A percentile compares a stretch with the other conserved stretches of the same genome.
Evolutionary conservation across 83 land plant genomes (phyloP).

Genomic region (Isoetes engelmannii): DNA sequence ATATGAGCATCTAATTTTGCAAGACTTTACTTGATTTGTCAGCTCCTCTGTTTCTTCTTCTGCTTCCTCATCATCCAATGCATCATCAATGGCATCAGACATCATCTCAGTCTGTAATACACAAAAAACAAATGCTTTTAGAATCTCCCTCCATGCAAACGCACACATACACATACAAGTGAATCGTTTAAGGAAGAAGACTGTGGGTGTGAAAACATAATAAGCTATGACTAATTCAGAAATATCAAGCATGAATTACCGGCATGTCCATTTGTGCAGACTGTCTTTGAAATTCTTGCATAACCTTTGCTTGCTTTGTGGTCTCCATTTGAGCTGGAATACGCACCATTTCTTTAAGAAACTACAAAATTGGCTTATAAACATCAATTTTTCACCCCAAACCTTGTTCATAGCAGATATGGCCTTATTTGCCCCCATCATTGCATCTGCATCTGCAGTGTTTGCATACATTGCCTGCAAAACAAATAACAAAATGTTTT

Average conservation of each 20-base stretch:
- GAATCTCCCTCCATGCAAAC: neutral
- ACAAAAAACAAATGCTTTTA: neutral
- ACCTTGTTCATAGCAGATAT: conserved; percentile 99
- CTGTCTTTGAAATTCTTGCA: conserved; percentile 84
- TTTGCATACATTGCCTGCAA: conserved; percentile 91
- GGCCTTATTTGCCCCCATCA: conserved; percentile 90
- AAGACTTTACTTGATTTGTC: conserved; percentile 51
- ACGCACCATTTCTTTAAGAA: too few species aligned
- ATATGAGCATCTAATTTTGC: neutral
- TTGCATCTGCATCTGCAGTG: conserved; percentile 77
- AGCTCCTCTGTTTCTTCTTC: conserved; percentile 79
- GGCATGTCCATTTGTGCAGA: conserved; percentile 93
- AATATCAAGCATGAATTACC: too few species aligned
- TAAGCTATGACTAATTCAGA: too few species aligned
- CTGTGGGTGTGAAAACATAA: too few species aligned
- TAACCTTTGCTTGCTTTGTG: conserved; percentile 71
- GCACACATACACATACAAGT: too few species aligned
- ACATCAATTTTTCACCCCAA: too few species aligned
- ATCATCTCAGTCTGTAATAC: conserved; percentile 79
- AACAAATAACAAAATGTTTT: too few species aligned
- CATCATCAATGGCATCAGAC: conserved; percentile 74
- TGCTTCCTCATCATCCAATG: conserved; percentile 67
- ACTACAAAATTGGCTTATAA: too few species aligned
- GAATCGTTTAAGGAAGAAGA: too few species aligned
- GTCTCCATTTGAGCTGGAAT: conserved; percentile 91